These are phyloP conservation scores for Mortierella sp. DNA, from an alignment of 371 early-diverging fungal species.

Conservation along the genomic window DNA sequence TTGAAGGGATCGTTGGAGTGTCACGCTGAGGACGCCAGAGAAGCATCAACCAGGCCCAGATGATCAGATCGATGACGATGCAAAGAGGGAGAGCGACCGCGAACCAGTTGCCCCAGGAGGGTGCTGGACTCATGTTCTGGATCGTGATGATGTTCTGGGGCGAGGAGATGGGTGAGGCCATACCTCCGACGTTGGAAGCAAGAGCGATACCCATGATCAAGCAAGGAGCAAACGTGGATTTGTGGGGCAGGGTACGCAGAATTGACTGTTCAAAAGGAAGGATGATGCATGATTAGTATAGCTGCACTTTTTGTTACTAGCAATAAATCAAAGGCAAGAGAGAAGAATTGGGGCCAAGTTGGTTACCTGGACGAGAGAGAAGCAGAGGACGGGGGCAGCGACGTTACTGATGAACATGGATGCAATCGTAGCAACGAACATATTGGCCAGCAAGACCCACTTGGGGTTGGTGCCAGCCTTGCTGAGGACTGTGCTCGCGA, in stretches of 20 bases:
- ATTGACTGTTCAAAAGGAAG: constrained; percentile 62
- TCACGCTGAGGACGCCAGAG: constrained; percentile 72
- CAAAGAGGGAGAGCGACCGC: constrained; percentile 69
- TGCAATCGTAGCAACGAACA: constrained; percentile 80
- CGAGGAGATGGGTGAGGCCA: constrained; percentile 87
- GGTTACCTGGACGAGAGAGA: constrained; percentile 74
- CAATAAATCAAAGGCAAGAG: no score
- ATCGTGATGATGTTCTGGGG: constrained; percentile 86
- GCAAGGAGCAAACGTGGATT: constrained; percentile 72
- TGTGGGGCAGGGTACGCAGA: constrained; percentile 76
- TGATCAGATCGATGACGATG: constrained; percentile 71
- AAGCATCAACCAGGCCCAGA: constrained; percentile 72
- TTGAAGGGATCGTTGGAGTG: constrained; percentile 65
- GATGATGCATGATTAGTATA: background rate
- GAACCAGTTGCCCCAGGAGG: constrained; percentile 78
- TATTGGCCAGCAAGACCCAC: constrained; percentile 76
- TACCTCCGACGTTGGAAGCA: constrained; percentile 88
- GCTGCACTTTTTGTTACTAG: background rate
- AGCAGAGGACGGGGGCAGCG: constrained; percentile 89
- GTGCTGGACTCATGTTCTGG: constrained; percentile 79
- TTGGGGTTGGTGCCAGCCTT: constrained; percentile 77
- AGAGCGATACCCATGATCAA: constrained; percentile 87
- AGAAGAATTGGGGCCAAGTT: no score
- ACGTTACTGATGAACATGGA: constrained; percentile 89
- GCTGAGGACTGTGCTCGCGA: constrained; percentile 74